Evolutionary conservation across 352 stramenopile genomes (phyloP), one percentile per base, ranked within the genome.

Genomic region (Pythium angustatum): DNA sequence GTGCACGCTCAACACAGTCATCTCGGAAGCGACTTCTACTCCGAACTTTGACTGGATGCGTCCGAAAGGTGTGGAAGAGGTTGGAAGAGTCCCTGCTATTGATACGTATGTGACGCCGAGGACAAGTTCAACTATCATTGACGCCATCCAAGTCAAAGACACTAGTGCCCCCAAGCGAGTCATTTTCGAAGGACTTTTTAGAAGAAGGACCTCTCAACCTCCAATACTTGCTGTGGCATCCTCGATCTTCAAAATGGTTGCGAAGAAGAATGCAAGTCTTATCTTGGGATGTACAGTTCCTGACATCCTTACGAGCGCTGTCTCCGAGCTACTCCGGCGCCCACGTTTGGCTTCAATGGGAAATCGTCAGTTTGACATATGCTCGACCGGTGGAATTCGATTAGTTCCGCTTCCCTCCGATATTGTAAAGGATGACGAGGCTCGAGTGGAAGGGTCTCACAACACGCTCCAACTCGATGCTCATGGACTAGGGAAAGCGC

Each of bases 241-340:
- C 17, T 43, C 34, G 1, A 54, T 53, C 17, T 50, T 56, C 40
- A 69, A 69, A 30, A n/a, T 15, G 0, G 34, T 63, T 19, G 33
- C 55, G 26, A 69, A 63, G 47, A 69, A 59, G 28, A 69, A 69
- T 41, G 62, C 53, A 0, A 63, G 53, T 22, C 17, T 62, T 22
- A 6, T 69, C 3, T 36, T 64, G 0, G 9, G 15, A 1, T 28
- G 44, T 19, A 12, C 52, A 9, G 24, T 60, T 21, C 33, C 60
- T 0, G 27, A n/a, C n/a, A n/a, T n/a, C n/a, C n/a, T n/a, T n/a
- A n/a, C n/a, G n/a, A n/a, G 8, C 3, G 52, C 17, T 33, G 21
- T 44, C 28, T 47, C 55, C 5, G 36, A 54, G 2, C 12, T 61
- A 24, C n/a, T 67, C 17, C 41, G 52, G 3, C 30, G 60, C 17